Percentiles rank a stretch among this genome's conserved stretches.
Evolutionary conservation across 1,284 basidiomycete genomes (phyloP).

Genomic region (Tylopilus orsonianus): DNA sequence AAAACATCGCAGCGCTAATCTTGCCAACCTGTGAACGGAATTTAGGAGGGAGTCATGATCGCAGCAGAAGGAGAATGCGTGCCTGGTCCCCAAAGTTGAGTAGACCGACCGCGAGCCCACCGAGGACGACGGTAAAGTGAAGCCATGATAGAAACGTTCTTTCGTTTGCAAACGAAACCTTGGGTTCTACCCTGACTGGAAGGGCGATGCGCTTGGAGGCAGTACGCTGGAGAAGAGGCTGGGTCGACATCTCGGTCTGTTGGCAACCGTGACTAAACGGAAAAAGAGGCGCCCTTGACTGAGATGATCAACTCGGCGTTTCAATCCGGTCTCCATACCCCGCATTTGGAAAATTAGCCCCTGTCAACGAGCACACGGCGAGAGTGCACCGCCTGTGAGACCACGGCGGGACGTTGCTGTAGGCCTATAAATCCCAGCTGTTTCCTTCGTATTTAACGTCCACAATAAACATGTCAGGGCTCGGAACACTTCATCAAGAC

Average conservation of each 20-base stretch:
- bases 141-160: constrained; percentile 96
- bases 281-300: constrained; percentile 6
- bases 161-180: constrained; percentile 95
- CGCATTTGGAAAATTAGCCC: constrained; percentile 23
- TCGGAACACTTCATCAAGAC: constrained; percentile 17
- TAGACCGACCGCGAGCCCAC: constrained; percentile 92
- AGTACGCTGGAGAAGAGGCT: constrained; percentile 95
- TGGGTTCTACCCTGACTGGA: constrained; percentile 91
- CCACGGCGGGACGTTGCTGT: constrained; percentile 9
- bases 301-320: constrained; percentile 17
- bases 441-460: not conserved
- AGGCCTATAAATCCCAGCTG: not conserved
- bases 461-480: constrained; percentile 13
- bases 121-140: constrained; percentile 93
- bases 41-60: not conserved
- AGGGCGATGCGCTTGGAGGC: constrained; percentile 94
- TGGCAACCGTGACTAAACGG: not conserved
- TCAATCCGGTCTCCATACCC: constrained; percentile 10
- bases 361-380: constrained; percentile 7
- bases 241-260: constrained; percentile 78
- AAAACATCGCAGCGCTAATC: constrained; percentile 93
- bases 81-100: constrained; percentile 96
- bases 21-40: constrained; percentile 70
- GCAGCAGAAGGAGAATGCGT: constrained; percentile 16
- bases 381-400: not conserved